Evolutionary conservation across 164 flowering plant genomes (phyloP), one percentile per base, ranked within the genome.

Genomic region (Houttuynia cordata): DNA sequence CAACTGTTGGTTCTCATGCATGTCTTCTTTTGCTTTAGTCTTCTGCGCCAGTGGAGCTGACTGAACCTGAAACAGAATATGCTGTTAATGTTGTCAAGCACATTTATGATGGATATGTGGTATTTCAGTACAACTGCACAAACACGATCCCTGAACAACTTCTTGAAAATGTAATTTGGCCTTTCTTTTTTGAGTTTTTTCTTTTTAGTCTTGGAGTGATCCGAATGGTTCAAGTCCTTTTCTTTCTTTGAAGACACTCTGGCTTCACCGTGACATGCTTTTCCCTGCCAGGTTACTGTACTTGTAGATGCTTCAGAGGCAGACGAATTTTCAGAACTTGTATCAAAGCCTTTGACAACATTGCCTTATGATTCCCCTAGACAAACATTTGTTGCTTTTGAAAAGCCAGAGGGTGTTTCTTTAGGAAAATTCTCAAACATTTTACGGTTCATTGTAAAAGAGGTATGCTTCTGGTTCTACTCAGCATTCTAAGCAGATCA

Each of bases 61-160:
- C 99, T 13, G 97, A 94, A 75, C 86, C 95, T 63, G 99, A 91
- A 79, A 94, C 99, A 30, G 99, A 94, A 72, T 94, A 94, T 76
- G 83, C 97, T 14, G 96, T 94, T 40, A 94, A 83, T 84, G 97
- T 84, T 68, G 93, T 94, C 59, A 94, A 94, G 76, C 99, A 91
- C 75, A 83, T 94, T 56, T 94, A 79, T 72, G 93, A 94, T 78
- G 67, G 71, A 39, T 93, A 91, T 77, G 88, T 94, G 24, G 88
- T 94, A 54, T 85, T 94, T 69, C 97, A 94, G 78, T 94, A 81
- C 81, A 90, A 88, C 76, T 88, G 96, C 78, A 86, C 92, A 66
- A 94, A 94, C 69, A 94, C 99, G 45, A 83, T 94, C 45, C 97
- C 95, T 50, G 97, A 94, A 67, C 95, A 86, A 64, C 78, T 85